These are phyloP conservation scores for Thalassiosira livingstoniorum DNA, from an alignment of 352 stramenopile species.

Conservation along the genomic window DNA sequence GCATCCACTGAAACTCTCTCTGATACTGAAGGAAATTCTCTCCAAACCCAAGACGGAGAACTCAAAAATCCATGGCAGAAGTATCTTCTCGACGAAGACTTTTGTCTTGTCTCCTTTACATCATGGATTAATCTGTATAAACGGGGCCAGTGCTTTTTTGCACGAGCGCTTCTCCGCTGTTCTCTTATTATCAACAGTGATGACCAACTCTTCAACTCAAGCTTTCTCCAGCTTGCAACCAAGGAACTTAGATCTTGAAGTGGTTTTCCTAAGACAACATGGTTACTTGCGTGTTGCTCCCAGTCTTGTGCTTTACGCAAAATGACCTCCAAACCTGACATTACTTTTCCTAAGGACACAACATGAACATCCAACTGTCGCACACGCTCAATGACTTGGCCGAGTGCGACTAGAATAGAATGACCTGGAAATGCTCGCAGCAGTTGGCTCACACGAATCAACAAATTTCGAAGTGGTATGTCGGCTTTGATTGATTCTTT, in stretches of 20 bases:
- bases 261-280: conserved; percentile 92
- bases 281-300: conserved; percentile 94
- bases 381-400: conserved; percentile 89
- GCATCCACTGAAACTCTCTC: conserved; percentile 37
- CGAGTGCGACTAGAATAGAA: conserved; percentile 94
- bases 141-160: conserved; percentile 71
- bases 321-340: conserved; percentile 95
- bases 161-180: conserved; percentile 59
- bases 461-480: conserved; percentile 89
- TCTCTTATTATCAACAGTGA: conserved; percentile 92
- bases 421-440: conserved; percentile 96
- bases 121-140: conserved; percentile 73
- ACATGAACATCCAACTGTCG: conserved; percentile 82
- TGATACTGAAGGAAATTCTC: conserved; percentile 59
- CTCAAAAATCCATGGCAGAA: neutral
- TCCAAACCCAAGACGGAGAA: conserved; percentile 78
- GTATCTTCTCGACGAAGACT: neutral
- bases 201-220: conserved; percentile 98
- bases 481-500: conserved; percentile 90
- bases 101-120: neutral
- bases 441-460: conserved; percentile 91
- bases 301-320: conserved; percentile 98
- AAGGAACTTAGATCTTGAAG: conserved; percentile 92
- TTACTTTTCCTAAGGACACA: conserved; percentile 87
- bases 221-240: conserved; percentile 96